Evolutionary conservation across 179 eudicot genomes (phyloP), one percentile per base, ranked within the genome.

Genomic region (Patellifolia procumbens): DNA sequence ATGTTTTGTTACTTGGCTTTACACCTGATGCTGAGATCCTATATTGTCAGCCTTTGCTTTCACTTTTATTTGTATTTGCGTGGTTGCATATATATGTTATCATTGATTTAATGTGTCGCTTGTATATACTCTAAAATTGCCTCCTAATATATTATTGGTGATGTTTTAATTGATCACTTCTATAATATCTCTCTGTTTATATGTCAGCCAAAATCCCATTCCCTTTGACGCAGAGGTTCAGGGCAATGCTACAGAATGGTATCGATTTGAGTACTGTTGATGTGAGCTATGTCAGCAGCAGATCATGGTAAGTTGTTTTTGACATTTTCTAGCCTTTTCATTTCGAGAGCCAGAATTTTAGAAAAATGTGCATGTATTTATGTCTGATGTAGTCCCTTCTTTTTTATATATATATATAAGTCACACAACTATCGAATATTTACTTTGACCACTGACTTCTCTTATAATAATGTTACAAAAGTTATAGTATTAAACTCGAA

Each of bases 271-370:
- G 97, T 87, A 94, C 97, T 43, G 97, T 94, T 69, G 93, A 94
- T 89, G 98, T 94, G 85, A 92, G 98, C 87, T 94, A 94, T 77
- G 97, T 94, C 66, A 94, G 97, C 82, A 94, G 97, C 82, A 93
- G 97, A 76, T 94, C 97, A 81, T 94, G 98, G 98, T 94, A 89
- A 55, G 74, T 11, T 79, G 1, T 63, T 74, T 48, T 62, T 76
- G 66, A 19, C 16, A 7, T 7, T 45, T 35, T 1, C 37, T 68
- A 46, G 34, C 52, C 4, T 43, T 68, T 4, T 13, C 24, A 16
- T 24, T 22, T 26, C 0, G 60, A 9, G 26, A 42, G 35, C 78
- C 68, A 13, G 28, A 59, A 48, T 49, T 69, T n/a, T 20, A 32
- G n/a, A 9, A 32, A 43, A 73, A 58, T 73, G 32, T 42, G 34